These are phyloP conservation scores for Haplographium delicatum DNA, from an alignment of 495 filamentous ascomycete genomes.

Conservation along the genomic window DNA sequence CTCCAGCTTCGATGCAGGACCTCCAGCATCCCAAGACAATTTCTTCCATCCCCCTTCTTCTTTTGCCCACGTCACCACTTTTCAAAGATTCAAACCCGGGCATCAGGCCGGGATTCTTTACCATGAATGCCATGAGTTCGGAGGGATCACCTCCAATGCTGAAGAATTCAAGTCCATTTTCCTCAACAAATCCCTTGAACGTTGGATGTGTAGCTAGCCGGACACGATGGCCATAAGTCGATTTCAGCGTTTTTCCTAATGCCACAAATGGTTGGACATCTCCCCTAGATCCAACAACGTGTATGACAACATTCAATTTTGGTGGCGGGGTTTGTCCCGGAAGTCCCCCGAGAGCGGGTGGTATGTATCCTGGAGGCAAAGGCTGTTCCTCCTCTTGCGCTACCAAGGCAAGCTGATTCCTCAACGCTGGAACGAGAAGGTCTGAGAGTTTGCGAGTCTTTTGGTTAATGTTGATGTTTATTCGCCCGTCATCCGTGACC, in stretches of 20 bases:
- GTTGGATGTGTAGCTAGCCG: constrained; percentile 70
- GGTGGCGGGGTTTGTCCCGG: constrained; percentile 53
- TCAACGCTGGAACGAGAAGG: constrained; percentile 60
- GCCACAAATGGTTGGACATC: constrained; percentile 75
- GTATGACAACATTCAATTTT: constrained; percentile 68
- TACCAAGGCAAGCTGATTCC: constrained; percentile 47
- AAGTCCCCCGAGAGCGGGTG: constrained; percentile 52
- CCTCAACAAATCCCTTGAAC: constrained; percentile 63
- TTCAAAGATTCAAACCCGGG: constrained; percentile 62
- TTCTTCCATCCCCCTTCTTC: constrained; percentile 61
- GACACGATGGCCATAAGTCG: constrained; percentile 65
- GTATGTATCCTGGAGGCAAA: constrained; percentile 55
- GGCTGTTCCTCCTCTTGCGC: constrained; percentile 35
- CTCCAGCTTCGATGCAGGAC: constrained; percentile 60
- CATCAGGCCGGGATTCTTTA: constrained; percentile 77
- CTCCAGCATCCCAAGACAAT: constrained; percentile 78
- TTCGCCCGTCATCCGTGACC: constrained; percentile 57
- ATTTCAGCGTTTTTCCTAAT: constrained; percentile 57
- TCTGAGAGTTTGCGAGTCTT: constrained; percentile 57
- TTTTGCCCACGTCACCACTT: constrained; percentile 60
- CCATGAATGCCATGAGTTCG: constrained; percentile 83
- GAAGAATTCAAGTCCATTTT: constrained; percentile 75
- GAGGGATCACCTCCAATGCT: constrained; percentile 72
- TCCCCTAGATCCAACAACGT: constrained; percentile 73
- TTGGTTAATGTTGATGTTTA: constrained; percentile 71